These are phyloP conservation scores for Tylopilus vinaceipallidus DNA, from an alignment of 768 basidiomycete species.

Conservation along the genomic window DNA sequence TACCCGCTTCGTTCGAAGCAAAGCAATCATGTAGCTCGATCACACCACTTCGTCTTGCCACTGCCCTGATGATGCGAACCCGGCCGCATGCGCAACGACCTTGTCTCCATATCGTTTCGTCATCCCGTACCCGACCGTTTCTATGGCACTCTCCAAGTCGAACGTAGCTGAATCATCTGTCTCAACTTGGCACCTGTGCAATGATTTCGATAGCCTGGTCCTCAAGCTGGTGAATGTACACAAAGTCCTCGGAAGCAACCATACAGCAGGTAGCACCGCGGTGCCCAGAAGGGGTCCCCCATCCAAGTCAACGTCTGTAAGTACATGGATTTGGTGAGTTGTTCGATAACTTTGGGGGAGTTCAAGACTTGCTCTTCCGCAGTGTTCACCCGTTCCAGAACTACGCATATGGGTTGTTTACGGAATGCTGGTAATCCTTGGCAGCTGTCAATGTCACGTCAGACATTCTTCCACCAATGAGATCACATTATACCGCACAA, in stretches of 20 bases:
- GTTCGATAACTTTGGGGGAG: conserved; percentile 62
- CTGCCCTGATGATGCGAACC: conserved; percentile 55
- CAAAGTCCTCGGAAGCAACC: conserved; percentile 75
- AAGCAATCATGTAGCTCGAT: conserved; percentile 85
- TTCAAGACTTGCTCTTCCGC: conserved; percentile 63
- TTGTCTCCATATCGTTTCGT: conserved; percentile 61
- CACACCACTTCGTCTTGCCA: conserved; percentile 73
- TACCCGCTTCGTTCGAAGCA: conserved; percentile 67
- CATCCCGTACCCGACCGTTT: conserved; percentile 75
- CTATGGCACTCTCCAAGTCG: conserved; percentile 66
- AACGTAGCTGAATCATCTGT: conserved; percentile 67
- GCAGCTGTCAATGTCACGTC: conserved; percentile 44
- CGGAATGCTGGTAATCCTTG: conserved; percentile 78
- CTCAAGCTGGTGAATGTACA: conserved; percentile 64
- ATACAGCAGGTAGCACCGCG: conserved; percentile 72
- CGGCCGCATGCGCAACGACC: conserved; percentile 67
- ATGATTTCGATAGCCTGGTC: conserved; percentile 86
- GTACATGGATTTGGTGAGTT: conserved; percentile 80
- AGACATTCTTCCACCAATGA: not conserved
- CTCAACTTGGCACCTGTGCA: conserved; percentile 51
- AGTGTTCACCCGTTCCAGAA: conserved; percentile 77
- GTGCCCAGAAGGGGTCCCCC: not conserved
- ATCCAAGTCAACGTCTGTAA: no score
- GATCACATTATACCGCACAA: not conserved
- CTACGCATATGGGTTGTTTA: conserved; percentile 81